These are phyloP conservation scores for Platismatia glauca DNA, from an alignment of 495 filamentous ascomycete species.

Conservation along the genomic window DNA sequence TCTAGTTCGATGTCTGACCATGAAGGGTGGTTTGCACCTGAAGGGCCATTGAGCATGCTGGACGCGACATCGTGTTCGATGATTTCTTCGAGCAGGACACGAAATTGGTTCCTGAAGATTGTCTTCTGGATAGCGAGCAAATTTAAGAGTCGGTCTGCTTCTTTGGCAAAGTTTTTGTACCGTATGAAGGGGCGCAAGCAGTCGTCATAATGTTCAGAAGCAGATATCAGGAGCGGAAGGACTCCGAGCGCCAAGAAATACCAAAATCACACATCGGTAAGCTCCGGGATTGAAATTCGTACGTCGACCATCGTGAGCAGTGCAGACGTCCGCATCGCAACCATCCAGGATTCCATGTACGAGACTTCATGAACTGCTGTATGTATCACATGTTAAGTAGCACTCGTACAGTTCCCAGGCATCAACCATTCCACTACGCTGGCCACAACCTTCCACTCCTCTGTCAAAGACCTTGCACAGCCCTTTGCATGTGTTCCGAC, in stretches of 20 bases:
- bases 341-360: conserved; percentile 1
- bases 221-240: conserved; percentile 26
- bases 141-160: conserved; percentile 12
- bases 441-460: conserved; percentile 6
- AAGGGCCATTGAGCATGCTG: conserved; percentile 10
- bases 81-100: conserved; percentile 14
- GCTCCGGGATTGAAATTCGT: conserved; percentile 2
- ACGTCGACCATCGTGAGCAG: not conserved
- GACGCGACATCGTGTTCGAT: conserved; percentile 12
- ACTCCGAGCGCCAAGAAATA: conserved; percentile 24
- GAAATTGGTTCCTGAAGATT: conserved; percentile 19
- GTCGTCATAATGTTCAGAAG: conserved; percentile 27
- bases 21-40: conserved; percentile 5
- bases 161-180: conserved; percentile 19
- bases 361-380: conserved; percentile 6
- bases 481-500: conserved; percentile 5
- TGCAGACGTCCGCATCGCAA: not conserved
- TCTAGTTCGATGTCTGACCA: conserved; percentile 14
- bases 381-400: conserved; percentile 8
- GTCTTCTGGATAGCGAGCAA: conserved; percentile 12
- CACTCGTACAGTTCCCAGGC: conserved; percentile 6
- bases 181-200: conserved; percentile 25
- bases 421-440: conserved; percentile 6
- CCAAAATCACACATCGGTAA: not conserved
- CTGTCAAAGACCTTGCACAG: conserved; percentile 9